Evolutionary conservation across 208 protist genomes (phyloP).

Genomic region (Blastocrithidia nonstop): DNA sequence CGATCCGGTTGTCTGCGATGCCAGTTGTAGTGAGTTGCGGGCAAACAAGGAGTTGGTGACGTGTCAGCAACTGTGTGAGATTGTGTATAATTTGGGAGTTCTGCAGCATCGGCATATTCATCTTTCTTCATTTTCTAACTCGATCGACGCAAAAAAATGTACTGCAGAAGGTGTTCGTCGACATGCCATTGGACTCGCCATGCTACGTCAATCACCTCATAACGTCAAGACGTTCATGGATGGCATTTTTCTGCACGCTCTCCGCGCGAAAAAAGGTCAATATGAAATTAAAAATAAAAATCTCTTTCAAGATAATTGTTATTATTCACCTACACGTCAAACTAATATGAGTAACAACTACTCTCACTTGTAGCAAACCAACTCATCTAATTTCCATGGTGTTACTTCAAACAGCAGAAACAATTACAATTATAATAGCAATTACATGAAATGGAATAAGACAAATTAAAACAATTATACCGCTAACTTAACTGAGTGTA

Average conservation of each 20-base stretch:
- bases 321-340: too few species aligned
- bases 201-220: conserved; percentile 60
- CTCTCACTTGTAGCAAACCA: too few species aligned
- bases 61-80: conserved; percentile 62
- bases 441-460: too few species aligned
- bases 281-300: too few species aligned
- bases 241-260: conserved; percentile 68
- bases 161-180: conserved; percentile 41
- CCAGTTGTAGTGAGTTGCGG: conserved; percentile 61
- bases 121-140: background rate
- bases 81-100: conserved; percentile 63
- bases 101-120: conserved; percentile 73
- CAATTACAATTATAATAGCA: too few species aligned
- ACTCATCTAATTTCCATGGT: too few species aligned
- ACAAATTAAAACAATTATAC: too few species aligned
- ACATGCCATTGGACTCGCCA: conserved; percentile 60
- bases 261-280: conserved; percentile 16
- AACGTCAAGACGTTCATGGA: conserved; percentile 38
- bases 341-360: too few species aligned
- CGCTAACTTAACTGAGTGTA: too few species aligned
- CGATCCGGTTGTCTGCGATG: conserved; percentile 62
- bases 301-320: too few species aligned
- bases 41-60: conserved; percentile 44
- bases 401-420: too few species aligned
- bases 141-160: conserved; percentile 38